phyloP scores from a whole-genome alignment of 371 early-diverging fungal genomes.

The Encephalitozoon intestinalis region DNA sequence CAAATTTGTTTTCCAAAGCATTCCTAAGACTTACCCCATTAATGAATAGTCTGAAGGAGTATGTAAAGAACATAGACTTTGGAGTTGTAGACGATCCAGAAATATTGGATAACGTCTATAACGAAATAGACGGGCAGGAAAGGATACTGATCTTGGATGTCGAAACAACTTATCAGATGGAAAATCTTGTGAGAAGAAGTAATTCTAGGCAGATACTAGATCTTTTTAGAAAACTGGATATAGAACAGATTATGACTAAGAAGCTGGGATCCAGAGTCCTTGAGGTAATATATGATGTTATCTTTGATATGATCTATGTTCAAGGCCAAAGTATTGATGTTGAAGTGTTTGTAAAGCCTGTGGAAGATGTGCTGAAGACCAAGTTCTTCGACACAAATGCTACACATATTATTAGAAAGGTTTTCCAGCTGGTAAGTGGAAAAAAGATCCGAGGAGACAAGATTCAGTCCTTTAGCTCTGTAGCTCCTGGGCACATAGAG shows the following conservation, averaged over 20 bases:
- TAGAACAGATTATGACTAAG: conserved; percentile 8
- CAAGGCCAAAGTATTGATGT: neutral
- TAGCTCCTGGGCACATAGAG: neutral
- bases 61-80: conserved; percentile 31
- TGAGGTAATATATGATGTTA: conserved; percentile 11
- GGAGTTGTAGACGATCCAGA: conserved; percentile 5
- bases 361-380: neutral
- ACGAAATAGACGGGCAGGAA: conserved; percentile 32
- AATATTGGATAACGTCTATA: conserved; percentile 36
- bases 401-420: conserved; percentile 37
- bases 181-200: conserved; percentile 20
- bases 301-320: conserved; percentile 14
- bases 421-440: conserved; percentile 6
- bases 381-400: conserved; percentile 18
- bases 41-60: conserved; percentile 17
- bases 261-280: conserved; percentile 42
- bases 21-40: neutral
- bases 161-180: conserved; percentile 18
- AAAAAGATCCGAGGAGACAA: conserved; percentile 14
- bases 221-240: conserved; percentile 20
- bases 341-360: neutral
- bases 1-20: neutral
- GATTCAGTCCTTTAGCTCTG: neutral
- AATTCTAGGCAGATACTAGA: conserved; percentile 10
- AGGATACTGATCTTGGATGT: neutral